Base-by-base conservation (phyloP, 768 basidiomycete genomes). In the Gautieria morchelliformis region DNA sequence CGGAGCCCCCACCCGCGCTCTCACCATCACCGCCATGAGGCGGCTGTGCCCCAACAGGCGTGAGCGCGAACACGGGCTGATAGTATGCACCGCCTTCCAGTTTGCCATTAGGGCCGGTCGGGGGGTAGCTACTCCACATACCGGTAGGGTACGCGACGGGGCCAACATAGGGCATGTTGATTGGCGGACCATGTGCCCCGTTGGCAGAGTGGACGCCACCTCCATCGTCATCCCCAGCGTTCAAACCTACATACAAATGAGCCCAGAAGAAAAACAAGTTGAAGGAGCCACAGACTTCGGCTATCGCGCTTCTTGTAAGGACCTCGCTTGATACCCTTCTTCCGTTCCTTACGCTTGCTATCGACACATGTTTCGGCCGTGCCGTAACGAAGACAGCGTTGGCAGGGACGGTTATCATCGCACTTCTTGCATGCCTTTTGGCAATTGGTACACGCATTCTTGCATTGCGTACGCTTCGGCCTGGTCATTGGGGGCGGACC, bases 241-340 rank as follows among this genome's bases (percentile, higher is more conserved):
- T 42, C 30, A 48, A 32, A 45, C 56, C 56, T 57, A 39, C n/a
- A 30, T 14, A 41, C 20, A 24, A n/a, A 19, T 30, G 27, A 48
- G n/a, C 8, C 9, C 1, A 35, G 24, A 27, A 27, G 17, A 46
- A 4, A 46, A 15, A 52, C 2, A 45, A 6, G 22, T 1, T 33
- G 15, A 17, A 8, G 15, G 64, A 63, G 52, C 68, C 61, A 71
- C 83, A 71, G 67, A 89, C 87, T 81, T 80, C 85, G 88, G 80
- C 81, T 83, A 87, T 89, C 87, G 83, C 87, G 87, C 83, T 90
- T 91, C 89, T 90, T 90, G 85, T 91, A 91, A 71, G 89, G 89
- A 46, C 88, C 88, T 66, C 88, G 74, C 75, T 89, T 91, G 63
- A 89, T 78, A 62, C 88, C 88, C 68, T 88, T 89, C 70, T 89